Base-by-base conservation (phyloP, 1,284 basidiomycete species). In the Puccinia hordei region DNA sequence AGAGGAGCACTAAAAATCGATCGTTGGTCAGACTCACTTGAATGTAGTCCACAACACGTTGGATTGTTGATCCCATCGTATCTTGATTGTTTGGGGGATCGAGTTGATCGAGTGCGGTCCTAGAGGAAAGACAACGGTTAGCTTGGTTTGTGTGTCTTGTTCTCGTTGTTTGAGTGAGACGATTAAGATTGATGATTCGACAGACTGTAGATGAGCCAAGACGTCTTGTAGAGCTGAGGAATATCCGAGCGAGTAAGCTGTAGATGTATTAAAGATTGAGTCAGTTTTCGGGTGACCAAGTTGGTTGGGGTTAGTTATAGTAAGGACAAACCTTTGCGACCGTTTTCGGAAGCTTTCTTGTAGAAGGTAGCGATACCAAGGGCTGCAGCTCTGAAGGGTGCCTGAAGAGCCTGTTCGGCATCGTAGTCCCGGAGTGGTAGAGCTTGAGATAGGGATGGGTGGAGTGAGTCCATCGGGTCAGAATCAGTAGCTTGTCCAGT, bases 301-400 rank as follows among this genome's bases (percentile, higher is more conserved):
- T 30, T 35, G 22, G 35, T 10, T 30, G 24, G 63, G 35, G n/a
- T n/a, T n/a, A n/a, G n/a, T n/a, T n/a, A 41, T 41, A 41, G 38
- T 12, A 53, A 17, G 44, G 22, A 51, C 33, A 15, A 12, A 77
- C 74, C 74, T 77, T 77, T 77, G 24, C 74, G 35, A 27, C 74
- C 74, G 51, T 77, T 77, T 44, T 77, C 74, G 19, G 74, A 41
- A 4, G 74, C 74, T 68, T 65, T 68, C 63, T 77, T 77, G 49
- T 77, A 77, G 38, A 77, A 77, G 30, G 74, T 77, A 35, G 74
- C 74, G 63, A 77, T 77, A 22, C 74, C 74, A 33, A 77, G 74
- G 51, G 74, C 74, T 24, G 74, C 74, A 38, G 74, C 74, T 27
- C 74, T 61, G 61, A 77, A 77, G 9, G 74, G 74, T 24, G 74